Conservation (phyloP, 2,329 filamentous ascomycete species). For the Graphiopsis chlorocephala region DNA sequence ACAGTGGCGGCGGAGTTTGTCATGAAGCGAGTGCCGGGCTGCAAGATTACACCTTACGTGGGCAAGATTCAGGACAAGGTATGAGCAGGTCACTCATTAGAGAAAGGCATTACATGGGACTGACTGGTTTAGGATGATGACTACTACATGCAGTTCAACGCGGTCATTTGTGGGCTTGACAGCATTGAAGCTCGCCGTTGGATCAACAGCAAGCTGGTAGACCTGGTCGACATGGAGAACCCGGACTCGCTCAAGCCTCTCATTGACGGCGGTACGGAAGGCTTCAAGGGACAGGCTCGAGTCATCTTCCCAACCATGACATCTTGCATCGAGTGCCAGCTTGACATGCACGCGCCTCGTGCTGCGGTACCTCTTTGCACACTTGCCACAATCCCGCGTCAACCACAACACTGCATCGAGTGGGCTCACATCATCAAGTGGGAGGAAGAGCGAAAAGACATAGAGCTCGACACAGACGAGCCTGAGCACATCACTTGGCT, state of each 20-base stretch:
- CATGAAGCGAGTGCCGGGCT: conserved; percentile 81
- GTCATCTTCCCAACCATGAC: conserved; percentile 90
- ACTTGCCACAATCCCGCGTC: conserved; percentile 89
- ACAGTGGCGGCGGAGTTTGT: conserved; percentile 91
- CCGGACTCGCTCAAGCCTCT: conserved; percentile 87
- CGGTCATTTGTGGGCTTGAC: conserved; percentile 91
- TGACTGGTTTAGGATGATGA: conserved; percentile 60
- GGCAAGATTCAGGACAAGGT: conserved; percentile 89
- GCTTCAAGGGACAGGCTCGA: conserved; percentile 94
- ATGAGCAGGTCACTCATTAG: not conserved
- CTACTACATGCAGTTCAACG: conserved; percentile 96
- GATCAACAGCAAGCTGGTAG: conserved; percentile 93
- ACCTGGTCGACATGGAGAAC: conserved; percentile 81
- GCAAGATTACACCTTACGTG: conserved; percentile 91
- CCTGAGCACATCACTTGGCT: conserved; percentile 98
- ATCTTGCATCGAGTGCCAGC: conserved; percentile 95
- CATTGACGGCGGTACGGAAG: conserved; percentile 95
- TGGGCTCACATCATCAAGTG: conserved; percentile 99
- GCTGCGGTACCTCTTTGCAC: conserved; percentile 97
- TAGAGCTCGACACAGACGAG: conserved; percentile 88
- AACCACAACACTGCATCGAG: conserved; percentile 97
- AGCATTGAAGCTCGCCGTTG: conserved; percentile 96
- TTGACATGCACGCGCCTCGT: conserved; percentile 97
- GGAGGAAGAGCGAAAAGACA: conserved; percentile 70
- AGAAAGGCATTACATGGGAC: not conserved